Base-by-base conservation (phyloP, 805 yeast genomes). In the Candida broadrunensis region DNA sequence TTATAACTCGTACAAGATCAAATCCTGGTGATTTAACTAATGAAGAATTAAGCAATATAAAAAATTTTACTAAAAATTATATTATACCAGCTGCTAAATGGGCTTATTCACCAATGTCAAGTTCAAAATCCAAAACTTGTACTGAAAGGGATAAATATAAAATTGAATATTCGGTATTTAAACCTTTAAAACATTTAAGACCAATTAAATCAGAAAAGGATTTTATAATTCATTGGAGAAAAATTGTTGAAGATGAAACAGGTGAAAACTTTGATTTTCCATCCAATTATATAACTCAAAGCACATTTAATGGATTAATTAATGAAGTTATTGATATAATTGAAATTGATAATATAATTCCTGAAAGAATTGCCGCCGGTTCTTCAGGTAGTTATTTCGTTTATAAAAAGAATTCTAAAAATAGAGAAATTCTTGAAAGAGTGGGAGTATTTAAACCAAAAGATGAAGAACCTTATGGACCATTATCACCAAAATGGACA, bases 401-500 rank as follows among this genome's bases (percentile, higher is more conserved):
- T 1, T 70, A 63, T 44, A 57, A 61, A 25, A 50, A 60, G 32
- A 38, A 29, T 16, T 21, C 19, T 37, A 7, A 41, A 39, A n/a
- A 15, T 27, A 32, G 33, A 9, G 17, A 15, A 35, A 14, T 7
- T n/a, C 35, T 8, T 36, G 34, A 24, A 35, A 11, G 35, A 29
- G 72, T 72, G 13, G 89, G 83, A 0, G 80, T 84, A 2, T 84
- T 84, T 66, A 84, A 84, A 55, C 90, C 90, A 4, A 83, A 82
- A 53, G 88, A 83, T 57, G 90, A 84, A 56, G 89, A 84, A 50
- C 90, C 89, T 0, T 84, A 84, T 53, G 90, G 89, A 0, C 87
- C 88, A 1, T 53, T 84, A 38, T 78, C 85, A 3, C 89, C 90
- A 1, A 84, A 84, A 55, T 81, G 89, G 88, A 77, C 85, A 1